Base-by-base conservation (phyloP, 768 basidiomycete genomes). In the Lyophyllum atratum region DNA sequence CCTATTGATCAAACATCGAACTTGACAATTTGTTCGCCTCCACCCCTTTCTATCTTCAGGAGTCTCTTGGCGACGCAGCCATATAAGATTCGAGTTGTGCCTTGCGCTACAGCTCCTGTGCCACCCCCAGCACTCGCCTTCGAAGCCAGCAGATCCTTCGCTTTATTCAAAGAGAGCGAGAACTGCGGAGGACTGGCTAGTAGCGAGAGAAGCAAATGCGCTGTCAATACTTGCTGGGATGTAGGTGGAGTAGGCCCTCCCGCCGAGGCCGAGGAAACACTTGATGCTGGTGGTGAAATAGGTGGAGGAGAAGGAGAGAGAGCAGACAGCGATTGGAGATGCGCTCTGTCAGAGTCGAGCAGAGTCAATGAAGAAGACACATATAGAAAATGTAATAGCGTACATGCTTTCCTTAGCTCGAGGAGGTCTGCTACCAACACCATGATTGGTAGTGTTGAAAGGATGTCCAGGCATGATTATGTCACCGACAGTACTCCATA, bases 1-100 rank as follows among this genome's bases (percentile, higher is more conserved):
- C 21, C 37, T 15, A 24, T 15, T n/a, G 24, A 12, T 50, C 37
- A 86, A 44, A 82, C 63, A 68, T 90, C 86, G 68, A 92, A 93
- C 59, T 81, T 82, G 24, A 92, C 89, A 7, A 85, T 76, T 67
- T 93, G 90, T 66, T 90, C 89, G 31, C 89, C 80, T 4, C 84
- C 81, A 19, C 88, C 83, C 42, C 91, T 77, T 50, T 92, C 90
- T 61, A 92, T 90, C 70, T 83, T 88, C 58, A 93, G 68, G 50
- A 93, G 71, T 59, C 88, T 78, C 72, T 92, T 93, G 15, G 88
- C 91, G n/a, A 92, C 88, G 65, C 90, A 91, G 1, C 78, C 84
- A 64, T 90, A 93, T 12, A 92, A 68, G 15, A 89, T 82, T 40
- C 87, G 76, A 9, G 83, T 86, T 11, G 83, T 75, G 34, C 81